Percentiles rank a stretch among this genome's conserved stretches.
Evolutionary conservation across 83 land plant genomes (phyloP).

Genomic region (Picea abies): DNA sequence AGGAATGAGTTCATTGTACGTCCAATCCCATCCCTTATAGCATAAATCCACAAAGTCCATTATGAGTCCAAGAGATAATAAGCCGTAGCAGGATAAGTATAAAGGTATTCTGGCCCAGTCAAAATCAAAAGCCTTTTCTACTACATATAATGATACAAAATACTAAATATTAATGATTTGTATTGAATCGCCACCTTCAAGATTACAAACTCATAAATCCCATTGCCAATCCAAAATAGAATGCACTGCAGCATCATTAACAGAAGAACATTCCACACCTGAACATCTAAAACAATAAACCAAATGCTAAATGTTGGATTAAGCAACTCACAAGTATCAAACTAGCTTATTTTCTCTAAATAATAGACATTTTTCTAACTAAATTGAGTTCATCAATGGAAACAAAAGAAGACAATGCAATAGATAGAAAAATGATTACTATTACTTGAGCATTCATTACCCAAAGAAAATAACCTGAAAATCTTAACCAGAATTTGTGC

Average conservation of each 20-base stretch:
- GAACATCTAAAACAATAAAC: not conserved
- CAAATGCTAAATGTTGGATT: not conserved
- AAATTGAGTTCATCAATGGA: not conserved
- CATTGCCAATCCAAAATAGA: too few relatives aligned
- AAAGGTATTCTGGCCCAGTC: too few relatives aligned
- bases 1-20: conserved; percentile 18
- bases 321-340: not conserved
- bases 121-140: too few relatives aligned
- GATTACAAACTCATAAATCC: too few relatives aligned
- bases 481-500: not conserved
- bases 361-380: not conserved
- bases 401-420: not conserved
- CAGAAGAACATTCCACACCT: not conserved
- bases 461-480: not conserved
- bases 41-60: not conserved
- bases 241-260: not conserved
- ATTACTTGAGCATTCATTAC: not conserved
- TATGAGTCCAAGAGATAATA: not conserved
- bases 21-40: conserved; percentile 19
- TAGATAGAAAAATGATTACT: not conserved
- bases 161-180: too few relatives aligned
- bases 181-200: too few relatives aligned
- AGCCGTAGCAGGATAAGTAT: not conserved
- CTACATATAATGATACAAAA: too few relatives aligned
- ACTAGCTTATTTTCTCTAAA: not conserved